Base-by-base conservation (phyloP, 306 rosid species). In the Corylus americana region DNA sequence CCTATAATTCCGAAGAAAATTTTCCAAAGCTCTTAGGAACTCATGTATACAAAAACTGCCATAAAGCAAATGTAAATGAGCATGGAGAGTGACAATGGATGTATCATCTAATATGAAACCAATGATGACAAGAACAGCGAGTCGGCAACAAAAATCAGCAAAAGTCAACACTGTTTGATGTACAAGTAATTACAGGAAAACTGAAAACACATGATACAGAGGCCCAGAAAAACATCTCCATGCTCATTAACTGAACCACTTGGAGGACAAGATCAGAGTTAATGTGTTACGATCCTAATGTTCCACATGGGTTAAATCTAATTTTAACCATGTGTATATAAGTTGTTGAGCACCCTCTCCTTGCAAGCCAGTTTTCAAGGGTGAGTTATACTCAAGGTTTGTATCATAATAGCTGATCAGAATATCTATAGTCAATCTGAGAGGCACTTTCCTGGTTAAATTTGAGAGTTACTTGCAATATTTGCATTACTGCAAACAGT, bases 1-100 rank as follows among this genome's bases (percentile, higher is more conserved):
- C 92, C 99, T 93, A 76, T 48, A 80, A 53, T 76, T 80, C 58
- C 66, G 29, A 76, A 67, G 70, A 71, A 78, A 84, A 70, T 29
- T 79, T 70, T 18, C 80, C 68, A 49, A 73, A 67, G 48, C 66
- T 37, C 37, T 73, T 77, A 66, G 59, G 79, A 85, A 64, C 74
- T 55, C 53, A 67, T 2, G 44, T 22, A 42, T 35, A 73, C 12
- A 61, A 58, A 55, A 53, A 54, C 68, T 39, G 57, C 48, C 73
- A 54, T 42, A 50, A 69, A 10, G 59, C 71, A 70, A 77, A 42
- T 35, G 66, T 39, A n/a, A 7, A 79, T 42, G 51, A 81, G 72
- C 57, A 72, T 55, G 53, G 61, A 71, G 59, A 61, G 53, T 74
- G 53, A 53, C 55, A 53, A 37, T 20, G 45, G 66, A 13, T 20